Evolutionary conservation across 2,329 filamentous ascomycete species (phyloP).

Genomic region (Sporothrix globosa): DNA sequence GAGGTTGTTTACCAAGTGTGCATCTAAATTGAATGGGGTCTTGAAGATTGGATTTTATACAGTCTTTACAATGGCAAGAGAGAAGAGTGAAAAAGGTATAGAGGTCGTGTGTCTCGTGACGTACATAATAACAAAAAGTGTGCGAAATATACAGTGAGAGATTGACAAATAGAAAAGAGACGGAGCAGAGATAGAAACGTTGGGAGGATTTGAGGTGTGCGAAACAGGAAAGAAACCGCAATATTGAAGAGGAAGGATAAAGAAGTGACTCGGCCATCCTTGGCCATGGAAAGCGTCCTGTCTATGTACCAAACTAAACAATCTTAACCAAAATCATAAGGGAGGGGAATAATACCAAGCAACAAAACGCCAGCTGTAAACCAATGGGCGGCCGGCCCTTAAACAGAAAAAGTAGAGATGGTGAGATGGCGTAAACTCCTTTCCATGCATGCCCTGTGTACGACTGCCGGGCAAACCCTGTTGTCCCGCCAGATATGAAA

Average conservation of each 20-base stretch:
- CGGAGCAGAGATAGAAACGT: slow-evolving; percentile 4
- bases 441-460: slow-evolving; percentile 20
- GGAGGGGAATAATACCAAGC: slow-evolving; percentile 7
- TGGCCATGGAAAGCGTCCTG: too few relatives aligned
- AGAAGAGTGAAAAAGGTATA: neutral
- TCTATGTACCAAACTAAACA: neutral
- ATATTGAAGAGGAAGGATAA: neutral
- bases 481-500: neutral
- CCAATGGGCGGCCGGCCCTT: neutral
- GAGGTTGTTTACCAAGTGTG: too few relatives aligned
- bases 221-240: neutral
- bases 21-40: too few relatives aligned
- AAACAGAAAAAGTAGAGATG: neutral
- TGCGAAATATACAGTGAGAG: neutral
- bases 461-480: neutral
- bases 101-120: neutral
- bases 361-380: slow-evolving; percentile 1
- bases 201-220: neutral
- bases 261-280: too few relatives aligned
- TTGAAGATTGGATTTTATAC: neutral
- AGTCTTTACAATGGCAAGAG: neutral
- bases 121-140: neutral
- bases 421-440: slow-evolving; percentile 2
- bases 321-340: neutral
- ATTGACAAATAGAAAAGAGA: neutral